Conservation (phyloP, 768 basidiomycete species). For the Suillus luteus region DNA sequence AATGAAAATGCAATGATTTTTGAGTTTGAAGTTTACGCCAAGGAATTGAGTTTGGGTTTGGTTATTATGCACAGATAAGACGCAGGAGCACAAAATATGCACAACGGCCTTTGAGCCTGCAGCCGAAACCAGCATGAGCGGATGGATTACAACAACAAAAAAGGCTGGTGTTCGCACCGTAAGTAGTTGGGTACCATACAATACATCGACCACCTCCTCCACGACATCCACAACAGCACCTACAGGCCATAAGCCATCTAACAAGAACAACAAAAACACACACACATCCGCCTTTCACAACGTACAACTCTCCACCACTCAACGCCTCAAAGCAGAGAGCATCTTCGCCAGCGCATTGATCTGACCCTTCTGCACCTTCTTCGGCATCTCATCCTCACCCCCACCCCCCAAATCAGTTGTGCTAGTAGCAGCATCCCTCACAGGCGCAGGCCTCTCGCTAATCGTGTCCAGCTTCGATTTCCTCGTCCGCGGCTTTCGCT, state of each 20-base stretch:
- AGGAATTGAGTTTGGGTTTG: neutral
- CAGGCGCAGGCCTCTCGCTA: slow-evolving; percentile 57
- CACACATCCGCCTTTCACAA: slow-evolving; percentile 10
- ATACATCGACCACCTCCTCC: slow-evolving; percentile 45
- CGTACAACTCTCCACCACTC: slow-evolving; percentile 8
- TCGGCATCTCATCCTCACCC: slow-evolving; percentile 47
- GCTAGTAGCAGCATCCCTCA: slow-evolving; percentile 67
- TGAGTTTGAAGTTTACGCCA: neutral
- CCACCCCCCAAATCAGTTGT: slow-evolving; percentile 67
- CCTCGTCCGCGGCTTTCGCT: slow-evolving; percentile 65
- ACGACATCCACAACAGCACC: slow-evolving; percentile 32
- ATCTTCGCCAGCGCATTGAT: slow-evolving; percentile 91
- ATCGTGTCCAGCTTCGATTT: slow-evolving; percentile 74
- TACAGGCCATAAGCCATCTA: slow-evolving; percentile 12
- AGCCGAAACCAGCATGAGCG: slow-evolving; percentile 23
- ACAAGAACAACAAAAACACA: slow-evolving; percentile 7
- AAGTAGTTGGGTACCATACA: slow-evolving; percentile 52
- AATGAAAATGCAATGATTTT: slow-evolving; percentile 8
- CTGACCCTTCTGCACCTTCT: slow-evolving; percentile 89
- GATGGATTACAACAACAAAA: slow-evolving; percentile 24
- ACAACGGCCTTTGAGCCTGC: neutral
- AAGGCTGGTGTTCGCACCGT: slow-evolving; percentile 39
- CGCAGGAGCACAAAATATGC: neutral
- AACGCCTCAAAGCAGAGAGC: slow-evolving; percentile 79
- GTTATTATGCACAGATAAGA: neutral